A percentile compares a stretch with the other conserved stretches of the same genome.
These are phyloP conservation scores for Russula olivacea DNA, from an alignment of 768 basidiomycete genomes.

Conservation along the genomic window DNA sequence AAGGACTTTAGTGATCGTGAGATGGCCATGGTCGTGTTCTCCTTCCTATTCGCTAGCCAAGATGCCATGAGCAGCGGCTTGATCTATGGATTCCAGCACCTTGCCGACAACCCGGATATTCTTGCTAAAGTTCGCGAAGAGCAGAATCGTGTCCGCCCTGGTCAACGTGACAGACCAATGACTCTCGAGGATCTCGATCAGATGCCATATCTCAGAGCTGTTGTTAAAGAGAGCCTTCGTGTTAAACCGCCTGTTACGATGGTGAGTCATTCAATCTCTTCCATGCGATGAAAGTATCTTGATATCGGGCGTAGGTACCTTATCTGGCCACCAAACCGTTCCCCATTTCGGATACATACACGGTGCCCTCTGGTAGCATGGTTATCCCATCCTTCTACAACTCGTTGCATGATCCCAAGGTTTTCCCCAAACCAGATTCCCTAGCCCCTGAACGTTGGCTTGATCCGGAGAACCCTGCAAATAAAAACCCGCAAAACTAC, in stretches of 20 bases:
- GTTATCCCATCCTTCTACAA: slow-evolving; percentile 92
- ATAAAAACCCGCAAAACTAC: slow-evolving; percentile 87
- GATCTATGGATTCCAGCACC: slow-evolving; percentile 94
- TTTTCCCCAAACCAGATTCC: slow-evolving; percentile 81
- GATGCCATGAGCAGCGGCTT: slow-evolving; percentile 98
- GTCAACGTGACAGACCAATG: slow-evolving; percentile 67
- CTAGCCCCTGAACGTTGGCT: slow-evolving; percentile 93
- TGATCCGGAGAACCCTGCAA: slow-evolving; percentile 70
- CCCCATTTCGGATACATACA: slow-evolving; percentile 89
- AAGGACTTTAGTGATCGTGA: slow-evolving; percentile 88
- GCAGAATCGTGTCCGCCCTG: slow-evolving; percentile 76
- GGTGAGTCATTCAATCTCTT: slow-evolving; percentile 43
- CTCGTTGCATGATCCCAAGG: slow-evolving; percentile 81
- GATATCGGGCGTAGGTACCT: slow-evolving; percentile 58
- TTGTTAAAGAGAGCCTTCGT: slow-evolving; percentile 90
- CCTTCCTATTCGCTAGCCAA: slow-evolving; percentile 93
- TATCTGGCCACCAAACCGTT: slow-evolving; percentile 86
- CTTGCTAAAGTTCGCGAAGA: slow-evolving; percentile 87
- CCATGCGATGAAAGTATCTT: slow-evolving; percentile 9
- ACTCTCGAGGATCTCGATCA: slow-evolving; percentile 86
- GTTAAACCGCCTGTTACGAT: slow-evolving; percentile 93
- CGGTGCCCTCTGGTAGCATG: slow-evolving; percentile 87
- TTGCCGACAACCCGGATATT: slow-evolving; percentile 87
- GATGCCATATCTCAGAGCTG: slow-evolving; percentile 89
- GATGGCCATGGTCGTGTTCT: slow-evolving; percentile 96